These are phyloP conservation scores for Trichoderma simmonsii DNA, from an alignment of 2,329 filamentous ascomycete species.

Conservation along the genomic window DNA sequence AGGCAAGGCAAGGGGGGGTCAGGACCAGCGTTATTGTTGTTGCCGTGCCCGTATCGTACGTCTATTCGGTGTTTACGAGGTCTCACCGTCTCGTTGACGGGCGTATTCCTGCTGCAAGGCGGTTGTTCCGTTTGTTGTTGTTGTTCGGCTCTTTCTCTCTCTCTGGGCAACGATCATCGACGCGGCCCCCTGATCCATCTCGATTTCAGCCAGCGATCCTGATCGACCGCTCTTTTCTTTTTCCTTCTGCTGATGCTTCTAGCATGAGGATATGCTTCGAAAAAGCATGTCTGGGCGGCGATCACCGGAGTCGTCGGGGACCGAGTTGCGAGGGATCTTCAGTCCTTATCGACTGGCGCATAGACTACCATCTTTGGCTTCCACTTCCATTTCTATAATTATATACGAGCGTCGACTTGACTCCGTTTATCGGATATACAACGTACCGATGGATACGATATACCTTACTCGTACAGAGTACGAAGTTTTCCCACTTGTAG, in stretches of 20 bases:
- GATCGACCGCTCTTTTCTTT: constrained; percentile 7
- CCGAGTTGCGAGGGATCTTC: background rate
- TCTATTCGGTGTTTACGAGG: background rate
- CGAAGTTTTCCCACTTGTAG: background rate
- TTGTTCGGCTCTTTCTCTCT: background rate
- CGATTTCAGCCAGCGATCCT: constrained; percentile 12
- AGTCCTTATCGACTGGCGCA: background rate
- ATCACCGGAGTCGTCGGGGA: background rate
- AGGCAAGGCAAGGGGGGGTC: background rate
- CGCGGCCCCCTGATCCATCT: constrained; percentile 15
- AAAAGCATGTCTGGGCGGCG: background rate
- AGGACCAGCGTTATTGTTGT: background rate
- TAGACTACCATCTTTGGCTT: background rate
- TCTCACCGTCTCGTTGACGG: constrained; percentile 8
- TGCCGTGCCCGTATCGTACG: background rate
- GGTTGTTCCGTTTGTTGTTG: constrained; percentile 1
- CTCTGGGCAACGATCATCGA: constrained; percentile 4
- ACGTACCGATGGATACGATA: background rate
- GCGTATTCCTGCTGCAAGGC: background rate
- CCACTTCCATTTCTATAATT: background rate
- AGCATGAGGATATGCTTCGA: background rate
- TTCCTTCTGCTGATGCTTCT: background rate
- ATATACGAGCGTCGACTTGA: background rate
- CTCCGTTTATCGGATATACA: background rate
- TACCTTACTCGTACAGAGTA: background rate